These are phyloP conservation scores for Penicillium griseofulvum DNA, from an alignment of 2,329 filamentous ascomycete genomes.

Conservation along the genomic window DNA sequence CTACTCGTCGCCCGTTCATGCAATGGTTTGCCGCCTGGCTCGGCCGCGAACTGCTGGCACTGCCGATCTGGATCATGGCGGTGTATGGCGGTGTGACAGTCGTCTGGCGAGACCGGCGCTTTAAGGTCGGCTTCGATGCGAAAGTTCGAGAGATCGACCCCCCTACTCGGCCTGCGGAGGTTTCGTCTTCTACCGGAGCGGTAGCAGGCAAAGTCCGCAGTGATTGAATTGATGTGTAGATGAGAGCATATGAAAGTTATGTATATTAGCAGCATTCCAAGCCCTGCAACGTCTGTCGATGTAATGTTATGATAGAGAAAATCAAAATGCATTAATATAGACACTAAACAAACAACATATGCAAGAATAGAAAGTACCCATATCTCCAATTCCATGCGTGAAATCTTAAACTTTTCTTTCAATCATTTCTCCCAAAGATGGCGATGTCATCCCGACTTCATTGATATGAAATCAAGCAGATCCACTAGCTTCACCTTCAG, in stretches of 20 bases:
- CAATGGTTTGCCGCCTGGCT: constrained; percentile 83
- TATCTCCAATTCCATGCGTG: constrained; percentile 14
- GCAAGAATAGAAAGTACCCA: constrained; percentile 9
- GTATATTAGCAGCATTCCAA: constrained; percentile 3
- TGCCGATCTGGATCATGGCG: constrained; percentile 88
- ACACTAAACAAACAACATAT: constrained; percentile 8
- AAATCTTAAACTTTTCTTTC: constrained; percentile 12
- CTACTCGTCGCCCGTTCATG: constrained; percentile 55
- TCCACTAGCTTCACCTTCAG: constrained; percentile 22
- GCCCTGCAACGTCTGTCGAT: not conserved
- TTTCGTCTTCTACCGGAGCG: constrained; percentile 20
- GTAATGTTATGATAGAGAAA: not conserved
- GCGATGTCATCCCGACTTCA: not conserved
- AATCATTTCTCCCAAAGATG: constrained; percentile 8
- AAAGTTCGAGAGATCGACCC: constrained; percentile 63
- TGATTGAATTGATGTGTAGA: constrained; percentile 21
- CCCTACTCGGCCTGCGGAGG: constrained; percentile 15
- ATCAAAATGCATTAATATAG: constrained; percentile 10
- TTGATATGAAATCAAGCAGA: constrained; percentile 12
- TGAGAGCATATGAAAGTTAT: constrained; percentile 1
- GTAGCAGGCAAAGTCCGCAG: constrained; percentile 16
- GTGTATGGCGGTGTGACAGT: constrained; percentile 86
- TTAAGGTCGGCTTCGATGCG: constrained; percentile 80
- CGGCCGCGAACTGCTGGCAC: constrained; percentile 74
- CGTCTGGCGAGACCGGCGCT: constrained; percentile 78